These are phyloP conservation scores for Epichloe festucae DNA, from an alignment of 2,329 filamentous ascomycete species.

Conservation along the genomic window DNA sequence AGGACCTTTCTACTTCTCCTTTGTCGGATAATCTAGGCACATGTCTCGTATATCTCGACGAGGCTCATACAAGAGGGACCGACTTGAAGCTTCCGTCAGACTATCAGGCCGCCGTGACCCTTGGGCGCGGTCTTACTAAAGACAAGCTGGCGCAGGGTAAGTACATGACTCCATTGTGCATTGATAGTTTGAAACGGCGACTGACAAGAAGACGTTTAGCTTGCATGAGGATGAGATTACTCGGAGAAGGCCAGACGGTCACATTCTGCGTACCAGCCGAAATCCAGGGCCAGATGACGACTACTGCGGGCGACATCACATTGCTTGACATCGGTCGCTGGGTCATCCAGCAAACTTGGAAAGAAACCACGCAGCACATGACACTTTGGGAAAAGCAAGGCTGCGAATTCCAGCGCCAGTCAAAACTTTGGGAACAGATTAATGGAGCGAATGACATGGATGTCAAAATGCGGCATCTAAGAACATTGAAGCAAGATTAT, in stretches of 20 bases:
- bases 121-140: conserved; percentile 52
- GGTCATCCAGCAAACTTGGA: no score
- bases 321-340: no score
- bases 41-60: conserved; percentile 56
- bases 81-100: conserved; percentile 46
- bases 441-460: not conserved
- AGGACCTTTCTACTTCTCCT: conserved; percentile 28
- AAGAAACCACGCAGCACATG: conserved; percentile 22
- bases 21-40: conserved; percentile 39
- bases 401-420: conserved; percentile 30
- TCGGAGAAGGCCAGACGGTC: no score
- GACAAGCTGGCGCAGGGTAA: conserved; percentile 55
- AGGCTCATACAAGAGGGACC: conserved; percentile 55
- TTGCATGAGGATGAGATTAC: no score
- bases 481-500: not conserved
- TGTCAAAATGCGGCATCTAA: not conserved
- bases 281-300: no score
- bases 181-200: not conserved
- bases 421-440: conserved; percentile 19
- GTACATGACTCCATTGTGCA: conserved; percentile 10
- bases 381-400: conserved; percentile 52
- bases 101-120: conserved; percentile 51
- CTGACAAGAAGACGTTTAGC: no score
- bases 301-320: no score
- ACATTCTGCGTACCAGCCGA: no score